A percentile compares a stretch with the other conserved stretches of the same genome.
Conservation (phyloP, 768 basidiomycete genomes). For the Xerocomellus dryophilus region DNA sequence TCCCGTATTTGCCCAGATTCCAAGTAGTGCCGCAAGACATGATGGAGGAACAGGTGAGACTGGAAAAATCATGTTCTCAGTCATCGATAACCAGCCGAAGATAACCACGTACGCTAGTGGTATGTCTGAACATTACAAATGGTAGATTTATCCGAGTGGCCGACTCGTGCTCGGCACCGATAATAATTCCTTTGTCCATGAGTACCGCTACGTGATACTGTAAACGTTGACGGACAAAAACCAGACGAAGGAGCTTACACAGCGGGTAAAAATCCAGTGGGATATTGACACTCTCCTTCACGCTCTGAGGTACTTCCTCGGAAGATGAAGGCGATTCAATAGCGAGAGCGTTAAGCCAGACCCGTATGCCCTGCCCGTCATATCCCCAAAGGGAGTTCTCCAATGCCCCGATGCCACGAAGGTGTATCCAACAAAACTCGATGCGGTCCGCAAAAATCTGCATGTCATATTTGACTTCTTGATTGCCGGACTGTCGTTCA, state of each 20-base stretch:
- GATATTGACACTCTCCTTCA: conserved; percentile 93
- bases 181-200: conserved; percentile 99
- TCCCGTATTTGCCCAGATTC: conserved; percentile 58
- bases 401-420: conserved; percentile 86
- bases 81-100: neutral
- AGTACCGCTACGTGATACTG: conserved; percentile 65
- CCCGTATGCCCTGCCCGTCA: conserved; percentile 82
- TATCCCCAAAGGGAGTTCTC: conserved; percentile 99
- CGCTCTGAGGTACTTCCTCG: conserved; percentile 43
- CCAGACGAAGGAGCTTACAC: conserved; percentile 50
- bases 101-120: conserved; percentile 68
- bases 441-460: conserved; percentile 96
- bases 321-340: conserved; percentile 61
- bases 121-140: conserved; percentile 88
- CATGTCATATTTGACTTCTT: conserved; percentile 96
- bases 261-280: conserved; percentile 93
- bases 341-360: conserved; percentile 94
- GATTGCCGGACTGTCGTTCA: conserved; percentile 61
- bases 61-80: conserved; percentile 29
- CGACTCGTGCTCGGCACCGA: conserved; percentile 90
- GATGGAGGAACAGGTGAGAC: conserved; percentile 94
- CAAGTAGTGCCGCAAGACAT: conserved; percentile 82
- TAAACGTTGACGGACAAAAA: neutral
- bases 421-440: conserved; percentile 98
- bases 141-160: conserved; percentile 71